These are phyloP conservation scores for Limnomonas spitsbergensis DNA, from an alignment of 139 green algal genomes.

Conservation along the genomic window DNA sequence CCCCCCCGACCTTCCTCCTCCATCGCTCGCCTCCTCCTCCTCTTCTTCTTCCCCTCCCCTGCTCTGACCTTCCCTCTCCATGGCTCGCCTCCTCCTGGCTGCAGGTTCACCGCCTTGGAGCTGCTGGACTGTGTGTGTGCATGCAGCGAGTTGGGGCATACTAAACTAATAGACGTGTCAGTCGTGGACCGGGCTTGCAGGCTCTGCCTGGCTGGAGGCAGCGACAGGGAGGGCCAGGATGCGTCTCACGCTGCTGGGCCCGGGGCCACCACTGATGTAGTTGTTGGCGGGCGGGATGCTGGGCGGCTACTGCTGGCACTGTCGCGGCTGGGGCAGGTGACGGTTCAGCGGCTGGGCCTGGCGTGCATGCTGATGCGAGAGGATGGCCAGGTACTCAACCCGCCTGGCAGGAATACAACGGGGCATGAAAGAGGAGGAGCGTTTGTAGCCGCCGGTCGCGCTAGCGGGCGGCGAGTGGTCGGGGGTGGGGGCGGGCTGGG, in stretches of 20 bases:
- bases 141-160: neutral
- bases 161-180: neutral
- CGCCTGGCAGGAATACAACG: neutral
- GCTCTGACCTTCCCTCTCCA: no score
- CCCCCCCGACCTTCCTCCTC: no score
- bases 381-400: no score
- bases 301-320: neutral
- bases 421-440: no score
- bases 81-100: neutral
- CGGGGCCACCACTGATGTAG: no score
- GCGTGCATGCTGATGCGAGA: neutral
- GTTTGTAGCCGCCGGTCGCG: no score
- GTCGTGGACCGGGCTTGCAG: neutral
- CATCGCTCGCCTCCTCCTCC: no score
- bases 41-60: no score
- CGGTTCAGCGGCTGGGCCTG: slow-evolving; percentile 6
- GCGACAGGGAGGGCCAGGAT: neutral
- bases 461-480: no score
- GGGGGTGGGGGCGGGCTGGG: no score
- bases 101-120: neutral
- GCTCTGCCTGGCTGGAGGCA: neutral
- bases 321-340: neutral
- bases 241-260: neutral
- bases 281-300: neutral
- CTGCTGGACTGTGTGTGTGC: neutral